Evolutionary conservation across 2,329 filamentous ascomycete species (phyloP).

Genomic region (Penicillium sp.): DNA sequence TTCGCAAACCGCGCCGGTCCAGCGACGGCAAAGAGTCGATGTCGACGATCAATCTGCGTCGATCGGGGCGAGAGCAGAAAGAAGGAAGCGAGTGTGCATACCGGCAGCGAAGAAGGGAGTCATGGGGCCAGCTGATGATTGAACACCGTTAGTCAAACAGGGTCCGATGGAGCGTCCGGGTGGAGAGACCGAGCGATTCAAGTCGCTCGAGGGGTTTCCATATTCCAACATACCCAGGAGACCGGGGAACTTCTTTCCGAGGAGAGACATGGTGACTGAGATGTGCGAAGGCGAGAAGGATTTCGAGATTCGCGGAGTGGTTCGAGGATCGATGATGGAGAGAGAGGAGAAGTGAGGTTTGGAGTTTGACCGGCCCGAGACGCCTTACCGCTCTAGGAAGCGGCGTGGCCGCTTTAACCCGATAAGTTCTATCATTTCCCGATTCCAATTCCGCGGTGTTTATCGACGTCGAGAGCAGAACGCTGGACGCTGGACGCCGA

Average conservation of each 20-base stretch:
- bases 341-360: constrained; percentile 31
- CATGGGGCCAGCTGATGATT: constrained; percentile 71
- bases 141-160: constrained; percentile 24
- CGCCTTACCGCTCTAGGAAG: constrained; percentile 22
- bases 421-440: constrained; percentile 12
- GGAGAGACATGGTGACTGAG: constrained; percentile 63
- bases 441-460: too few species aligned
- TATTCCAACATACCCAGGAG: constrained; percentile 61
- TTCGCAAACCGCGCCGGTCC: constrained; percentile 2
- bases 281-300: constrained; percentile 26
- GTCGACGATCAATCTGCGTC: not conserved
- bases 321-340: constrained; percentile 24
- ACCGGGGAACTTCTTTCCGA: constrained; percentile 79
- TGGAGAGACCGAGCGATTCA: too few species aligned
- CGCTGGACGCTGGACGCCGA: not conserved
- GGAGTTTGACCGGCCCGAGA: constrained; percentile 33
- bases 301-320: constrained; percentile 22
- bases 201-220: too few species aligned
- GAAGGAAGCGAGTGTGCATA: constrained; percentile 49
- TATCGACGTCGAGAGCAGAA: not conserved
- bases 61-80: not conserved
- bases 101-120: constrained; percentile 90
- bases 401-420: constrained; percentile 28
- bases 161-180: constrained; percentile 8
- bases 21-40: not conserved